A percentile compares a stretch with the other conserved stretches of the same genome.
Evolutionary conservation across 2,329 filamentous ascomycete species (phyloP).

Genomic region (Scortechinia acanthostroma): DNA sequence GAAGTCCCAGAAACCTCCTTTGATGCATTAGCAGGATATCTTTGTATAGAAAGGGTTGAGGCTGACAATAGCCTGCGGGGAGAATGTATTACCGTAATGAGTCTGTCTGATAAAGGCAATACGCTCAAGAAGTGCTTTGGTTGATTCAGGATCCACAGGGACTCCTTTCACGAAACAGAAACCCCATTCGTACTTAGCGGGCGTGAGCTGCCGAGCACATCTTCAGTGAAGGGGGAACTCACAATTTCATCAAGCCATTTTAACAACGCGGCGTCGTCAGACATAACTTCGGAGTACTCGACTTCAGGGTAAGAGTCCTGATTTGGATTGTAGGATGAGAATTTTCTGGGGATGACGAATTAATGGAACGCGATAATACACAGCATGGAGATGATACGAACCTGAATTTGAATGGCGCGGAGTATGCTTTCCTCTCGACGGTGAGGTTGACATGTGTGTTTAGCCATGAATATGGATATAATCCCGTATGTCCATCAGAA

Average conservation of each 20-base stretch:
- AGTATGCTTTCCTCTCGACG: background rate
- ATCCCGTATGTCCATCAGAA: background rate
- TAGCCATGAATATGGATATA: slow-evolving; percentile 2
- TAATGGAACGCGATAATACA: background rate
- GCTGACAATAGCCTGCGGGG: slow-evolving; percentile 4
- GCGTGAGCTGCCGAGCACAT: background rate
- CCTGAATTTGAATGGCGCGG: background rate
- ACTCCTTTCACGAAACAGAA: slow-evolving; percentile 49
- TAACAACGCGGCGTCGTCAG: slow-evolving; percentile 26
- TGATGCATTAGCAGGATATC: slow-evolving; percentile 6
- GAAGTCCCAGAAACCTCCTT: slow-evolving; percentile 63
- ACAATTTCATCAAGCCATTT: slow-evolving; percentile 35
- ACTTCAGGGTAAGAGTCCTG: slow-evolving; percentile 14
- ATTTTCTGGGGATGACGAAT: background rate
- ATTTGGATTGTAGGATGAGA: background rate
- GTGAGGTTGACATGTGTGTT: background rate
- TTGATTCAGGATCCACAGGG: slow-evolving; percentile 42
- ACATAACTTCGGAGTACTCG: slow-evolving; percentile 32
- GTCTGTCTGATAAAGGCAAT: slow-evolving; percentile 59
- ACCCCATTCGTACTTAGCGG: slow-evolving; percentile 34
- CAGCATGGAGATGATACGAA: background rate
- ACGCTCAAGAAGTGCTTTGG: slow-evolving; percentile 42
- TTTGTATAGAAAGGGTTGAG: slow-evolving; percentile 3
- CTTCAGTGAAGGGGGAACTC: slow-evolving; percentile 7
- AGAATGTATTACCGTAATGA: slow-evolving; percentile 54